Conservation (phyloP, 2,329 filamentous ascomycete species). For the Verticillium tricorpus region DNA sequence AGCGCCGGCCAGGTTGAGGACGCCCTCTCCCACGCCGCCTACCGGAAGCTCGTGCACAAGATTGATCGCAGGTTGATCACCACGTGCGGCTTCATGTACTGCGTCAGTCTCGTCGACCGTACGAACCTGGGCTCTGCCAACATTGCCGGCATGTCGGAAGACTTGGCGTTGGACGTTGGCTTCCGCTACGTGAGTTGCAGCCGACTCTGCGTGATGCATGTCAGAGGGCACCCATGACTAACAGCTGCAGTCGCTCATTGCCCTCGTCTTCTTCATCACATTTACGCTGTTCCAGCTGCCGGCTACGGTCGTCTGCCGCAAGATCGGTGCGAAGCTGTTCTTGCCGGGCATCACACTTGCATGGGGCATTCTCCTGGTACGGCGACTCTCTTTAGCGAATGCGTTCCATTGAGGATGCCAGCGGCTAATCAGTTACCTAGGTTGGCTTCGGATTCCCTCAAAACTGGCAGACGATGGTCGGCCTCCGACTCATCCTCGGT, state of each 20-base stretch:
- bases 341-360: constrained; percentile 11
- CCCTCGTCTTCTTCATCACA: constrained; percentile 14
- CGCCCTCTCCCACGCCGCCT: neutral
- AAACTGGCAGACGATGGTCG: constrained; percentile 2
- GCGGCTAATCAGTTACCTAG: constrained; percentile 5
- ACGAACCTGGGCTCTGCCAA: constrained; percentile 11
- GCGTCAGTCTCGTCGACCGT: constrained; percentile 16
- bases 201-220: neutral
- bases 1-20: neutral
- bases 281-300: constrained; percentile 15
- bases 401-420: constrained; percentile 11
- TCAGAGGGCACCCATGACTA: neutral
- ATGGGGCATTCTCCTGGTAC: constrained; percentile 12
- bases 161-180: constrained; percentile 9
- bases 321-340: constrained; percentile 15
- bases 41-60: constrained; percentile 3
- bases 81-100: constrained; percentile 10
- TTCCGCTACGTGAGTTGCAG: constrained; percentile 11
- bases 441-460: constrained; percentile 7
- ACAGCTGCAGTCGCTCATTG: constrained; percentile 2
- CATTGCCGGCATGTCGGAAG: constrained; percentile 12
- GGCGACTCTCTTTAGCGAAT: neutral
- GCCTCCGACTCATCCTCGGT: constrained; percentile 13
- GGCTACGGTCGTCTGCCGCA: constrained; percentile 11
- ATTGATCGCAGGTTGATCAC: constrained; percentile 3